These are phyloP conservation scores for Musa itinerans DNA, from an alignment of 176 grass and related monocot species.

Conservation along the genomic window DNA sequence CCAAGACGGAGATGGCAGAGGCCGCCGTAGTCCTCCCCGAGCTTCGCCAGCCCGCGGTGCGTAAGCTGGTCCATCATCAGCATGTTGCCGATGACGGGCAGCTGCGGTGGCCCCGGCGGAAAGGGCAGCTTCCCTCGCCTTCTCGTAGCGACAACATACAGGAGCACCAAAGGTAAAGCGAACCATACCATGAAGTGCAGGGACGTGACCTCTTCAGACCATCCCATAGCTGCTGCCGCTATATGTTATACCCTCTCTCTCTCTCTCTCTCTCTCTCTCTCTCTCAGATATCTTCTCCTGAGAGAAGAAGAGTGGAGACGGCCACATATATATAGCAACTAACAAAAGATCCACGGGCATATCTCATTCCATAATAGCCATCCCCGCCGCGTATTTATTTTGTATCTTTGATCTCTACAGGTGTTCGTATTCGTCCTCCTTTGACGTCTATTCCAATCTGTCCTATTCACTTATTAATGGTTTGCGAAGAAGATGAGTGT, in stretches of 20 bases:
- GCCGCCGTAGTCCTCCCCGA: conserved; percentile 57
- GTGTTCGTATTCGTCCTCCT: too few species aligned
- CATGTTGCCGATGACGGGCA: conserved; percentile 95
- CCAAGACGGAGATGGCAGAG: conserved; percentile 63
- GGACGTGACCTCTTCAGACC: not conserved
- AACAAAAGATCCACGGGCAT: not conserved
- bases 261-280: too few species aligned
- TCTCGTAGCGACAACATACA: conserved; percentile 22
- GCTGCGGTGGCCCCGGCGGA: conserved; percentile 58
- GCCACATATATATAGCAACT: not conserved
- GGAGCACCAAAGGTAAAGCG: conserved; percentile 19
- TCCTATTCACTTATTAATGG: too few species aligned
- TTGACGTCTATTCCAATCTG: too few species aligned
- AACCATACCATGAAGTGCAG: not conserved
- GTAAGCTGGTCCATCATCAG: conserved; percentile 89
- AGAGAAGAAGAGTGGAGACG: not conserved
- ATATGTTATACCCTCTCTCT: too few species aligned
- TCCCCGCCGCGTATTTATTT: too few species aligned
- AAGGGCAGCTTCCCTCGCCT: conserved; percentile 29
- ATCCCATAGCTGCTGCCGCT: not conserved
- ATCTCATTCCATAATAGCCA: too few species aligned
- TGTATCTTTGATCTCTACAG: too few species aligned
- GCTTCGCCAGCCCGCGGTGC: conserved; percentile 73
- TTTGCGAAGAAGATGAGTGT: too few species aligned
- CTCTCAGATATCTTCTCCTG: not conserved